Conservation (phyloP, 1,284 basidiomycete species). For the Phenoliferia sp. region DNA sequence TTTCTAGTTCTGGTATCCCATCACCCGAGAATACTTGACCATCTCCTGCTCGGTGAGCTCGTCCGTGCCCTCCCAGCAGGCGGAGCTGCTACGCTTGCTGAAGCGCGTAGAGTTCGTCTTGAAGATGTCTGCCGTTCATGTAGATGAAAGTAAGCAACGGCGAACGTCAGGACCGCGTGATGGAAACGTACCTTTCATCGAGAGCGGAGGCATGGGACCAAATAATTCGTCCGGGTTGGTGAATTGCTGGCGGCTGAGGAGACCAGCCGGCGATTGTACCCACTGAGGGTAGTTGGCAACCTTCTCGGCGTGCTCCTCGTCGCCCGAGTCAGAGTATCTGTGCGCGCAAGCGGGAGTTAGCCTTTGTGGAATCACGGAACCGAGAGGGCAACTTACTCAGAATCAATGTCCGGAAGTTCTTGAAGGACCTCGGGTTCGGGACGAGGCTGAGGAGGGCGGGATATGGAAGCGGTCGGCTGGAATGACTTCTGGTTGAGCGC, state of each 20-base stretch:
- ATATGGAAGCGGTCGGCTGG: slow-evolving; percentile 36
- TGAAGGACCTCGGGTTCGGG: slow-evolving; percentile 62
- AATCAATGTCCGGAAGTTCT: slow-evolving; percentile 86
- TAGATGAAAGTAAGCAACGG: slow-evolving; percentile 37
- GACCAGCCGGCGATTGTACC: slow-evolving; percentile 79
- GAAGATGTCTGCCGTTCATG: slow-evolving; percentile 43
- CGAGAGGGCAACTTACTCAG: slow-evolving; percentile 53
- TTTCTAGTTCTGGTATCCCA: slow-evolving; percentile 82
- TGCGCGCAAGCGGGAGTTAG: not conserved
- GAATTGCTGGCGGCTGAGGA: slow-evolving; percentile 69
- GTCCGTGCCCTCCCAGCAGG: slow-evolving; percentile 86
- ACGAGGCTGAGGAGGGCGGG: slow-evolving; percentile 40
- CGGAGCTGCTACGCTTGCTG: slow-evolving; percentile 80
- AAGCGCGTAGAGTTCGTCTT: slow-evolving; percentile 62
- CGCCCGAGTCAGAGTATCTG: slow-evolving; percentile 85
- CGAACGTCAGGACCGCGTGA: too few species aligned
- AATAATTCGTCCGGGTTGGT: slow-evolving; percentile 86
- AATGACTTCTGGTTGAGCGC: slow-evolving; percentile 19
- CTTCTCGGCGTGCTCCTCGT: slow-evolving; percentile 66
- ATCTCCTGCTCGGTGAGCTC: slow-evolving; percentile 75
- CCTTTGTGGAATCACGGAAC: not conserved
- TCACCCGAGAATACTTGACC: slow-evolving; percentile 74
- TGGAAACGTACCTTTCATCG: slow-evolving; percentile 60
- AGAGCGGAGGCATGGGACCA: slow-evolving; percentile 72
- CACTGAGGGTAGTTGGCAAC: slow-evolving; percentile 68